Base-by-base conservation (phyloP, 176 grass and related monocot species). In the Cenchrus fungigraminus region DNA sequence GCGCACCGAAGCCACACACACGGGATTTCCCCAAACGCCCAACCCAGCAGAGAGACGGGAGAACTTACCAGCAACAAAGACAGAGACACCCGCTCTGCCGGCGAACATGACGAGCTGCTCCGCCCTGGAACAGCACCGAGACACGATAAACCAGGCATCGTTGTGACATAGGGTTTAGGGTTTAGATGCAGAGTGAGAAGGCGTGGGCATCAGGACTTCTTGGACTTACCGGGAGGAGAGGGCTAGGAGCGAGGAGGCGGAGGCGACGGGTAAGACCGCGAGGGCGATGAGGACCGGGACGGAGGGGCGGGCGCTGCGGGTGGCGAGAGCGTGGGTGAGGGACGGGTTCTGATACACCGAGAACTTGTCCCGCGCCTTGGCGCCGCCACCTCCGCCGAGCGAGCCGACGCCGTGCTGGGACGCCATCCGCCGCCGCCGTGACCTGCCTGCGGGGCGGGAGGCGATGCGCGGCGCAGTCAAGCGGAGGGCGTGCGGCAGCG, bases 321-420 rank as follows among this genome's bases (percentile, higher is more conserved):
- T 90, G 56, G 74, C 78, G 40, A 89, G 93, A 22, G 89, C 91
- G 9, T 87, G 87, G 73, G 93, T 73, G 79, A 98, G 45, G 62
- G 85, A 89, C 67, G 96, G 86, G 80, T 92, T 95, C 82, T 88
- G 91, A 85, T 95, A 95, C 43, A 92, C 89, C 59, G 89, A 95
- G 87, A 98, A 98, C 89, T 94, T 95, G 37, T 90, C 86, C 51
- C 91, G 89, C 73, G 67, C 72, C 79, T 86, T 87, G 62, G 32
- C 68, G 53, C 71, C 63, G 53, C 65, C 56, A 8, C 37, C 37
- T 40, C 72, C 19, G 55, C 52, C 75, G 17, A 77, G 54, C 50
- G 85, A 78, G 15, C 17, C 60, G 32, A n/a, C 43, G 53, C 51
- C 65, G 0, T 58, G 71, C 68, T 78, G 59, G 77, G 63, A 83